Percentiles rank a stretch among this genome's conserved stretches.
These are phyloP conservation scores for Podosphaera aphanis DNA, from an alignment of 2,329 filamentous ascomycete species.

Conservation along the genomic window DNA sequence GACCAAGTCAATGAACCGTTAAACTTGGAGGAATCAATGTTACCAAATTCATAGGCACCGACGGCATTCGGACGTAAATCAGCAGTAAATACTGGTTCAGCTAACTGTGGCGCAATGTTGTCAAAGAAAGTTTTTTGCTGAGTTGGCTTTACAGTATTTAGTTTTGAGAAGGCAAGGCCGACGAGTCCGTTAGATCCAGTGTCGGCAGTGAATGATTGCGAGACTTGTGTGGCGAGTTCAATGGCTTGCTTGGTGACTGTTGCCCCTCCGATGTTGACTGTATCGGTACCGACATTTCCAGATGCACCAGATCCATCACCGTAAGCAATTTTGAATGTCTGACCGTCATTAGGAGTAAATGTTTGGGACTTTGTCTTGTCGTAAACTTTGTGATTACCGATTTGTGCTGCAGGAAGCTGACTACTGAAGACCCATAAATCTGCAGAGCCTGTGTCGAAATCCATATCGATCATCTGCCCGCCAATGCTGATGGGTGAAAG, in stretches of 20 bases:
- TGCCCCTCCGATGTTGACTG: slow-evolving; percentile 16
- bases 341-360: slow-evolving; percentile 12
- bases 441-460: slow-evolving; percentile 17
- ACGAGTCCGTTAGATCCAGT: slow-evolving; percentile 32
- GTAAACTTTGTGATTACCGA: slow-evolving; percentile 15
- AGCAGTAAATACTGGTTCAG: slow-evolving; percentile 36
- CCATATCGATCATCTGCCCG: slow-evolving; percentile 15
- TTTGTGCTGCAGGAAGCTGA: slow-evolving; percentile 12
- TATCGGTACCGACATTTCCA: slow-evolving; percentile 17
- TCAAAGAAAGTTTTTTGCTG: slow-evolving; percentile 18
- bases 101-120: slow-evolving; percentile 13
- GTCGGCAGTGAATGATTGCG: slow-evolving; percentile 16
- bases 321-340: slow-evolving; percentile 17
- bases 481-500: slow-evolving; percentile 13
- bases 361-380: slow-evolving; percentile 13
- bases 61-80: slow-evolving; percentile 23
- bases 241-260: slow-evolving; percentile 16
- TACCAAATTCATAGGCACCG: slow-evolving; percentile 32
- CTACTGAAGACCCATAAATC: slow-evolving; percentile 18
- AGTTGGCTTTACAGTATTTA: slow-evolving; percentile 16
- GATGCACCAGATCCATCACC: slow-evolving; percentile 19
- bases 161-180: slow-evolving; percentile 27
- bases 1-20: slow-evolving; percentile 29
- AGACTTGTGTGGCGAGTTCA: slow-evolving; percentile 16
- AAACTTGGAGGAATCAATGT: slow-evolving; percentile 29